phyloP scores from a whole-genome alignment of 2,329 filamentous ascomycete species.

The Aspergillus luchuensis region DNA sequence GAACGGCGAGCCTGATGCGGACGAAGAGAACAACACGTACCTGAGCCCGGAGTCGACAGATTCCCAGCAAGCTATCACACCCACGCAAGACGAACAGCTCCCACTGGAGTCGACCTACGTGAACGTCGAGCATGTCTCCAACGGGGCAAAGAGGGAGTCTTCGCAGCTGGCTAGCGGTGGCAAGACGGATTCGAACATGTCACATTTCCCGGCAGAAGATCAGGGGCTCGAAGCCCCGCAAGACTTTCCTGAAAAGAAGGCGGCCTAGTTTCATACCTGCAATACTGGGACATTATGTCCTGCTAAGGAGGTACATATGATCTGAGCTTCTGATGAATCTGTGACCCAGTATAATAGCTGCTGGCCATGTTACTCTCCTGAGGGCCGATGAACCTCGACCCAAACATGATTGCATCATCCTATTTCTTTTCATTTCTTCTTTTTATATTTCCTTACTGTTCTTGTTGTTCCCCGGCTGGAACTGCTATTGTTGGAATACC shows the following conservation, averaged over 20 bases:
- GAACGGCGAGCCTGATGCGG: slow-evolving; percentile 53
- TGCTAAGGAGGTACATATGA: background rate
- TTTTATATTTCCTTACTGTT: slow-evolving; percentile 6
- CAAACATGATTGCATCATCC: slow-evolving; percentile 1
- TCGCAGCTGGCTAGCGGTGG: slow-evolving; percentile 30
- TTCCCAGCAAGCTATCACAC: slow-evolving; percentile 34
- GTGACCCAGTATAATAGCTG: background rate
- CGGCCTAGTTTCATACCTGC: background rate
- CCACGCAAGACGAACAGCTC: slow-evolving; percentile 31
- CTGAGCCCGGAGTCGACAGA: slow-evolving; percentile 57
- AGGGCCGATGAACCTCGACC: background rate
- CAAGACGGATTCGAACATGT: slow-evolving; percentile 43
- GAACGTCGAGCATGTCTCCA: slow-evolving; percentile 20
- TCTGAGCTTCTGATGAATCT: background rate
- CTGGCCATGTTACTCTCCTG: background rate
- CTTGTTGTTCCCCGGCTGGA: slow-evolving; percentile 25
- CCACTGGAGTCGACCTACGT: slow-evolving; percentile 13
- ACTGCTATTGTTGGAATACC: slow-evolving; percentile 15
- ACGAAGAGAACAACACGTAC: slow-evolving; percentile 53
- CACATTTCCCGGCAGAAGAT: slow-evolving; percentile 9
- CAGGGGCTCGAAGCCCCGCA: slow-evolving; percentile 37
- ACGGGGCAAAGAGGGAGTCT: slow-evolving; percentile 32
- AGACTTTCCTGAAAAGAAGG: slow-evolving; percentile 20
- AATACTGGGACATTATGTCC: background rate
- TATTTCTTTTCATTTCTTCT: slow-evolving; percentile 1